Percentiles rank a stretch among this genome's conserved stretches.
Evolutionary conservation across 345 rosid genomes (phyloP).

Genomic region (Carallia pectinifolia): DNA sequence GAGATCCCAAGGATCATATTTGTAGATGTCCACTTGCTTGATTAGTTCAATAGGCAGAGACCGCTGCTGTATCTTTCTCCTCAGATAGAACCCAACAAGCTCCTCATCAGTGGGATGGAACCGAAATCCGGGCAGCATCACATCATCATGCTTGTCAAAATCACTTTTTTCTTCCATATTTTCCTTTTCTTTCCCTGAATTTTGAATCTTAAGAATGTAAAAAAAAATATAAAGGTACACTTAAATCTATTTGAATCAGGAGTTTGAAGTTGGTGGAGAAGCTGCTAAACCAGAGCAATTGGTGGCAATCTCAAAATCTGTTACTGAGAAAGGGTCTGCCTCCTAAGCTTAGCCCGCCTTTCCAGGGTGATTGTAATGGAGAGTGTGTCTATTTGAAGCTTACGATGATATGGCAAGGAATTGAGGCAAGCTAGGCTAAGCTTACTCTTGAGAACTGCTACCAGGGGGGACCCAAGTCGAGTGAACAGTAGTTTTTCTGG

Average conservation of each 20-base stretch:
- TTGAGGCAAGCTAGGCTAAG: constrained; percentile 8
- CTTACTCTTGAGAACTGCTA: constrained; percentile 2
- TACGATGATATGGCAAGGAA: constrained; percentile 17
- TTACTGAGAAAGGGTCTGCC: constrained; percentile 25
- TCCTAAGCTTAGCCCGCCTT: constrained; percentile 37
- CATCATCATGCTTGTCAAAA: constrained; percentile 58
- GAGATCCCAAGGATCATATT: constrained; percentile 96
- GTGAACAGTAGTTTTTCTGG: constrained; percentile 12
- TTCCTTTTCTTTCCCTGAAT: constrained; percentile 5
- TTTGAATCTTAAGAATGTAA: background rate
- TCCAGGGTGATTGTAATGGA: constrained; percentile 26
- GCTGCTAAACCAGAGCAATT: background rate
- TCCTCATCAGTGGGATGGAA: constrained; percentile 98
- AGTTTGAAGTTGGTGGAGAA: background rate
- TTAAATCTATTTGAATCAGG: constrained; percentile 8
- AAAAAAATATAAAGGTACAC: background rate
- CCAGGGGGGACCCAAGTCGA: constrained; percentile 12
- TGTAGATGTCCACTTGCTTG: constrained; percentile 89
- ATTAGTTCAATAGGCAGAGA: constrained; percentile 75
- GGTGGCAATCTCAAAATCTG: background rate
- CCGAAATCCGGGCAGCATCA: constrained; percentile 83
- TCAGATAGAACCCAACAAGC: constrained; percentile 83
- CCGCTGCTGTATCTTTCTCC: constrained; percentile 57
- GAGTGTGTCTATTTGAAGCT: constrained; percentile 22
- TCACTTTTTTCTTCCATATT: constrained; percentile 48